phyloP scores from a whole-genome alignment of 352 stramenopile species.

The Stephanocyclus meneghinianus region DNA sequence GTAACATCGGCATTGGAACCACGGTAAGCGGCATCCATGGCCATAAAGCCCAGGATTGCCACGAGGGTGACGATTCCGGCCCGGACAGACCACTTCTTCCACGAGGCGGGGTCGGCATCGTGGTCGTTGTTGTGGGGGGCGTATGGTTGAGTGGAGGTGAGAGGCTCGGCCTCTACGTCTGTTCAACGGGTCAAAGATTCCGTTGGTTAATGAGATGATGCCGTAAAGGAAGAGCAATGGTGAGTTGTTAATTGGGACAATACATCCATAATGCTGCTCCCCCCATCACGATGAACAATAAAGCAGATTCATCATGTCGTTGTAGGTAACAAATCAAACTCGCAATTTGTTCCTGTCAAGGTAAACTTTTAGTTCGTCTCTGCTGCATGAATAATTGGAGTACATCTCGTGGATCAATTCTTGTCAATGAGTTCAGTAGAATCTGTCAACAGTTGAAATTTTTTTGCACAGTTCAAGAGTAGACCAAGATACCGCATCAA shows the following conservation, averaged over 20 bases:
- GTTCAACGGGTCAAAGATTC: not conserved
- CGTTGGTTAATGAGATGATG: not conserved
- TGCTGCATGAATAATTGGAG: no score
- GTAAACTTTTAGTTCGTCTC: no score
- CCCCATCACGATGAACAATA: no score
- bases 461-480: no score
- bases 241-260: not conserved
- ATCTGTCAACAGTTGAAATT: no score
- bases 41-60: slow-evolving; percentile 5
- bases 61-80: not conserved
- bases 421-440: no score
- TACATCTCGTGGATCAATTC: no score
- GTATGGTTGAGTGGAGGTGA: not conserved
- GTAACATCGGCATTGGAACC: not conserved
- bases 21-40: not conserved
- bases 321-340: no score
- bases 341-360: no score
- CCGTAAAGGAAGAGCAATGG: not conserved
- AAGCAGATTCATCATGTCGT: no score
- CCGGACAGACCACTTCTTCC: slow-evolving; percentile 11
- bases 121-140: not conserved
- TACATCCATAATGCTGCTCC: no score
- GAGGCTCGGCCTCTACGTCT: slow-evolving; percentile 26
- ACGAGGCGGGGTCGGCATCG: not conserved
- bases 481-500: no score